Evolutionary conservation across 2,329 filamentous ascomycete genomes (phyloP).

Genomic region (Aspergillus ustus): DNA sequence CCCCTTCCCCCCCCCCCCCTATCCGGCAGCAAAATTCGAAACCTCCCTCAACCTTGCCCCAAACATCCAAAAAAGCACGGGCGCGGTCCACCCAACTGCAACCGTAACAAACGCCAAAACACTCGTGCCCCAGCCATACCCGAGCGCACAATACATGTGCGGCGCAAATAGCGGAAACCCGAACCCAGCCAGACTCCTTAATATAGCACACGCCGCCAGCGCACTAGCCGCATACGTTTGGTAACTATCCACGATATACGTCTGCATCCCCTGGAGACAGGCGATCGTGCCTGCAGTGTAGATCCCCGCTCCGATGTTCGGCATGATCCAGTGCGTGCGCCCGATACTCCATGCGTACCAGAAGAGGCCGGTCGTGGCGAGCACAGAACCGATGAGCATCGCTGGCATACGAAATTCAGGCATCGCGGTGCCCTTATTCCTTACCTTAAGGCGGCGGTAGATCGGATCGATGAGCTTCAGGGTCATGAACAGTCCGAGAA

Average conservation of each 20-base stretch:
- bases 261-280: slow-evolving; percentile 39
- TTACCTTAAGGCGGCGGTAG: slow-evolving; percentile 50
- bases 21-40: slow-evolving; percentile 42
- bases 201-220: slow-evolving; percentile 26
- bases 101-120: slow-evolving; percentile 40
- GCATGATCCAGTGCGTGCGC: slow-evolving; percentile 57
- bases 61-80: slow-evolving; percentile 53
- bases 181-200: slow-evolving; percentile 28
- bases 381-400: slow-evolving; percentile 56
- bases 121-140: slow-evolving; percentile 40
- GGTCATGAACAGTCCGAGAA: slow-evolving; percentile 55
- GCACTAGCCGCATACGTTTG: slow-evolving; percentile 30
- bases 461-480: slow-evolving; percentile 54
- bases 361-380: slow-evolving; percentile 59
- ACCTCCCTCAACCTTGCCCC: slow-evolving; percentile 47
- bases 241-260: slow-evolving; percentile 41
- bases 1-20: background rate
- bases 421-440: slow-evolving; percentile 43
- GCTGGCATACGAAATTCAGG: slow-evolving; percentile 69
- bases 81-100: slow-evolving; percentile 45
- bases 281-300: slow-evolving; percentile 50
- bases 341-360: slow-evolving; percentile 62
- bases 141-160: slow-evolving; percentile 35
- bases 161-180: slow-evolving; percentile 42
- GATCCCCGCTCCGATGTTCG: slow-evolving; percentile 55